Evolutionary conservation across 2,329 filamentous ascomycete genomes (phyloP), one percentile per base, ranked within the genome.

Genomic region (Sporothrix brasiliensis): DNA sequence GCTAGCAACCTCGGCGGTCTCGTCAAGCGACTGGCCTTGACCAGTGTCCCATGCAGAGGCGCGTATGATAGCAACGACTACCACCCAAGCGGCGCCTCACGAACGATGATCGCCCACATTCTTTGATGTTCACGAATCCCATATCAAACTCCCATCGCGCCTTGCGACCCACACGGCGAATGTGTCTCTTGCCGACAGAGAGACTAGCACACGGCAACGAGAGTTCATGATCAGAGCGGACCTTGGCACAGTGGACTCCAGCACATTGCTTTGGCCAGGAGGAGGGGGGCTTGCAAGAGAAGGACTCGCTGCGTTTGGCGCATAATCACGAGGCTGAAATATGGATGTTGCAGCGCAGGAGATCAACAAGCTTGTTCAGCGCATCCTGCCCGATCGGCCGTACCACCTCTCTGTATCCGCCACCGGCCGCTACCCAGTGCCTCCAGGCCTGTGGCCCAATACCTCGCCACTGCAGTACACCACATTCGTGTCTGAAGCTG

Each of bases 401-500:
- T 84, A 88, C 76, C 84, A 86, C 73, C 81, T 88, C 49, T 84
- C 85, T 50, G 79, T 83, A 73, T 82, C 80, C 49, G 77, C 83
- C 66, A 81, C 83, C 74, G 80, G 80, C 77, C 84, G 81, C 75
- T 87, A 84, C 73, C 80, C 80, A 69, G 77, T 79, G 53, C 79
- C 79, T 70, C 79, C 81, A 68, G 81, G 81, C 54, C 77, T 78
- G 74, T 84, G 84, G 78, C 80, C 83, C 61, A 79, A 79, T 71
- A 80, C 80, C 72, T 75, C 75, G 13, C 82, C 80, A 27, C 80
- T 88, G 9, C 86, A 88, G 75, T 88, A 88, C 79, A 83, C 83
- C 74, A 88, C 86, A 30, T 84, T 86, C 71, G 77, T 88, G 65
- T 86, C 84, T 72, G 85, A 87, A 75, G 85, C 83, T 71, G 85